These are phyloP conservation scores for Candida quercuum DNA, from an alignment of 805 yeast species.

Conservation along the genomic window DNA sequence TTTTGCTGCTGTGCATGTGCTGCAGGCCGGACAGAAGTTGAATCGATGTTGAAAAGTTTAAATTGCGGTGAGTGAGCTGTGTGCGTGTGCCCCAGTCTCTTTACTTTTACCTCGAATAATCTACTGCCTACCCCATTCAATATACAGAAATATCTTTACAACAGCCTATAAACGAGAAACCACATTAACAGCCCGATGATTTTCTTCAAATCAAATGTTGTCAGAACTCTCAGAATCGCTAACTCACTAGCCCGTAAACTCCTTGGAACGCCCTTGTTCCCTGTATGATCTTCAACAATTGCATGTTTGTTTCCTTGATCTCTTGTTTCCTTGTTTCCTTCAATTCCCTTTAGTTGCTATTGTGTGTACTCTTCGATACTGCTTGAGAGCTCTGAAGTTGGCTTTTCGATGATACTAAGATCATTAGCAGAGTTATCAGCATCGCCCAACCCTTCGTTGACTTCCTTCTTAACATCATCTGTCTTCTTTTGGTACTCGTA, in stretches of 20 bases:
- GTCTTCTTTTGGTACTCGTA: slow-evolving; percentile 15
- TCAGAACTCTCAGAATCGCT: background rate
- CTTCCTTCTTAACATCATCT: slow-evolving; percentile 17
- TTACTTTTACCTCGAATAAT: too few species aligned
- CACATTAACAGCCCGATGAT: slow-evolving; percentile 13
- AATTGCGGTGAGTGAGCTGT: too few species aligned
- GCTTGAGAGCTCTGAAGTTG: background rate
- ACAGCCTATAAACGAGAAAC: slow-evolving; percentile 11
- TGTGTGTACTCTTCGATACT: slow-evolving; percentile 1
- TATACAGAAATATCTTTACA: background rate
- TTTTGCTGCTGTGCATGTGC: too few species aligned
- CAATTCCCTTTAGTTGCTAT: slow-evolving; percentile 6
- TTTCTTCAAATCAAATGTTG: slow-evolving; percentile 10
- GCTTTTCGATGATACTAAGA: slow-evolving; percentile 4
- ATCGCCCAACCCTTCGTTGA: slow-evolving; percentile 5
- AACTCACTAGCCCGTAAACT: background rate
- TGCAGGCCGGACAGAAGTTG: too few species aligned
- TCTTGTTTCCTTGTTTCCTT: too few species aligned
- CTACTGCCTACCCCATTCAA: background rate
- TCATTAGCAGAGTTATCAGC: slow-evolving; percentile 3
- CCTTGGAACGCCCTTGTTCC: background rate
- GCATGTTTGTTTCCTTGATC: slow-evolving; percentile 2
- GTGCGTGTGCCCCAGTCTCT: too few species aligned
- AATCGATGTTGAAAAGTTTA: too few species aligned
- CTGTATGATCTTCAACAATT: too few species aligned